A percentile compares a stretch with the other conserved stretches of the same genome.
Evolutionary conservation across 2,329 filamentous ascomycete genomes (phyloP).

Genomic region (Simplicillium sp.): DNA sequence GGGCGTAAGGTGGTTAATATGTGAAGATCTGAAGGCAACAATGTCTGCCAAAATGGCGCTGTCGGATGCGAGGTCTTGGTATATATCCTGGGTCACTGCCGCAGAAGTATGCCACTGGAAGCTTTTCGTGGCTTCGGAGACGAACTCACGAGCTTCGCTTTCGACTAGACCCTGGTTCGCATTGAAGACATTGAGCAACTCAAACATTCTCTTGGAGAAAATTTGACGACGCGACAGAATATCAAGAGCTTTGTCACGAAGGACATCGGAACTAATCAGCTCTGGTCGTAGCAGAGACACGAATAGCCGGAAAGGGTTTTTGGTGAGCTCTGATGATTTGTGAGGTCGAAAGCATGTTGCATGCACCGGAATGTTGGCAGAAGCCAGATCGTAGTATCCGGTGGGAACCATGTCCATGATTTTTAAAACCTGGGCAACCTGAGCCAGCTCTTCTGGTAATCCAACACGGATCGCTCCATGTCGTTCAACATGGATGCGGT

Average conservation of each 20-base stretch:
- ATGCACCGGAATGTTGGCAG: conserved; percentile 38
- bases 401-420: conserved; percentile 38
- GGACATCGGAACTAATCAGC: conserved; percentile 18
- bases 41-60: conserved; percentile 40
- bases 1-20: conserved; percentile 46
- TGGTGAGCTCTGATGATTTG: conserved; percentile 18
- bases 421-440: conserved; percentile 32
- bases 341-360: conserved; percentile 40
- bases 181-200: conserved; percentile 25
- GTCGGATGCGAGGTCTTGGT: conserved; percentile 28
- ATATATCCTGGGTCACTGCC: conserved; percentile 28
- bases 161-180: conserved; percentile 16
- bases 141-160: conserved; percentile 23
- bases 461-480: conserved; percentile 42
- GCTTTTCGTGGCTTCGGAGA: conserved; percentile 31
- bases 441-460: conserved; percentile 30
- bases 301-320: conserved; percentile 33
- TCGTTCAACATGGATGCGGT: conserved; percentile 16
- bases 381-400: conserved; percentile 40
- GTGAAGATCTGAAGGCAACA: conserved; percentile 27
- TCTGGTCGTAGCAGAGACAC: conserved; percentile 28
- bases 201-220: conserved; percentile 27
- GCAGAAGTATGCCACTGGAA: conserved; percentile 37
- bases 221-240: conserved; percentile 26
- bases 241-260: conserved; percentile 20